Evolutionary conservation across 129 eudicot genomes (phyloP).

Genomic region (Flaveria robusta): DNA sequence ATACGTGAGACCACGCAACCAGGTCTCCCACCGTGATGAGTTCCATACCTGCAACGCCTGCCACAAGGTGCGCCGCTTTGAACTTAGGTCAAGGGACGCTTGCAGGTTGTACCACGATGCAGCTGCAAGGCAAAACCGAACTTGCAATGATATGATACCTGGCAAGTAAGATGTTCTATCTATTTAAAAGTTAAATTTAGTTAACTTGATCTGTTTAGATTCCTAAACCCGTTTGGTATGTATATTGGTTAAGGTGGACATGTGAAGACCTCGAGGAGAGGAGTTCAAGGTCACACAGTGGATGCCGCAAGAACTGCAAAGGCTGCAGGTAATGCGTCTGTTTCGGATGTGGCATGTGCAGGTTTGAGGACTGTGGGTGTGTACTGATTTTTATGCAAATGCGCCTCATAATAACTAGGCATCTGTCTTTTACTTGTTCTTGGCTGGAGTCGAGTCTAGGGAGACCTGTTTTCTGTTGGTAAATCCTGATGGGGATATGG

Average conservation of each 20-base stretch:
- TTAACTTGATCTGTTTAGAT: neutral
- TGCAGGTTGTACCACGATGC: conserved; percentile 28
- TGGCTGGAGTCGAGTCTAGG: no score
- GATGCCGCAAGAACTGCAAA: conserved; percentile 21
- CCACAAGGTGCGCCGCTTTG: conserved; percentile 17
- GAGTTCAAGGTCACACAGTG: neutral
- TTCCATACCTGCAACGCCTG: conserved; percentile 22
- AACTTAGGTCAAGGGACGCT: conserved; percentile 16
- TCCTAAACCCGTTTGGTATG: neutral
- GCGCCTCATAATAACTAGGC: neutral
- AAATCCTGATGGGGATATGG: no score
- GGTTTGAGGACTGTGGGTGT: conserved; percentile 25
- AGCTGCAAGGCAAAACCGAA: neutral
- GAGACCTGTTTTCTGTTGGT: no score
- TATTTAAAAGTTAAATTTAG: neutral
- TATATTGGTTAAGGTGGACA: conserved; percentile 12
- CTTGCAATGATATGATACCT: conserved; percentile 25
- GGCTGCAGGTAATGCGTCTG: conserved; percentile 5
- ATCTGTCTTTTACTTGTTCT: neutral
- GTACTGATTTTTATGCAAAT: conserved; percentile 21
- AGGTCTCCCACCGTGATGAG: conserved; percentile 27
- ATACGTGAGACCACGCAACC: conserved; percentile 21
- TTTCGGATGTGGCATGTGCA: conserved; percentile 11
- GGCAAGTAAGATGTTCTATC: conserved; percentile 23
- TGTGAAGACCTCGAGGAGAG: conserved; percentile 19